Evolutionary conservation across 1,284 basidiomycete genomes (phyloP).

Genomic region (Apiotrichum mycotoxinovorans): DNA sequence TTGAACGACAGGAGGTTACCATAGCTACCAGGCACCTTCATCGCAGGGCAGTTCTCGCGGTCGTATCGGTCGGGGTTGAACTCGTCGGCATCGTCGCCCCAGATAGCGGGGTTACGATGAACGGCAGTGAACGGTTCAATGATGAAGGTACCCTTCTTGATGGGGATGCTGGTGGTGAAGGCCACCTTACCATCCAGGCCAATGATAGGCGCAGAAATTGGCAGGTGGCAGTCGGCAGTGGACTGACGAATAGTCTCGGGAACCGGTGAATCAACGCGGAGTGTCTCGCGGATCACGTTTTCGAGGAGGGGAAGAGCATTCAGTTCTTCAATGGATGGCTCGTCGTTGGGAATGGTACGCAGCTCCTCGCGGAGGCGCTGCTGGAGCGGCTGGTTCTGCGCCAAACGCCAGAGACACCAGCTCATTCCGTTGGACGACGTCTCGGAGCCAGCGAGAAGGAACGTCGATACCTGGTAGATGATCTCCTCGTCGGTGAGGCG

Average conservation of each 20-base stretch:
- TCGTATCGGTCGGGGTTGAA: conserved; percentile 63
- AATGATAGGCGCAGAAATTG: conserved; percentile 53
- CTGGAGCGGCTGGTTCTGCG: conserved; percentile 58
- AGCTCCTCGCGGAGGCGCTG: conserved; percentile 58
- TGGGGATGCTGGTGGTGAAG: conserved; percentile 33
- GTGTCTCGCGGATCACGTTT: conserved; percentile 63
- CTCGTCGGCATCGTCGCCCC: conserved; percentile 61
- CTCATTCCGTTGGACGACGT: conserved; percentile 68
- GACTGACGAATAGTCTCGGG: conserved; percentile 61
- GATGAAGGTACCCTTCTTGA: conserved; percentile 1
- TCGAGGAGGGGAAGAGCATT: conserved; percentile 58
- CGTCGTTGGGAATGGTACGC: conserved; percentile 44
- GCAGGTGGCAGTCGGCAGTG: conserved; percentile 60
- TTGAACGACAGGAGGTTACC: conserved; percentile 60
- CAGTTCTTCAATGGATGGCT: conserved; percentile 41
- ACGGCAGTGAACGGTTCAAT: conserved; percentile 17
- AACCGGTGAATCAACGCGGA: conserved; percentile 65
- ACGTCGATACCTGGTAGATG: conserved; percentile 72
- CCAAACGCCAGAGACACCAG: conserved; percentile 70
- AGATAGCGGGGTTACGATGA: conserved; percentile 50
- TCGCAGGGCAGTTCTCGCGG: background rate
- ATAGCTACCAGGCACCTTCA: conserved; percentile 57
- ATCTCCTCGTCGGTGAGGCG: conserved; percentile 64
- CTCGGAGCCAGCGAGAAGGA: conserved; percentile 64
- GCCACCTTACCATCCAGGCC: conserved; percentile 43